Evolutionary conservation across 139 green algal genomes (phyloP), one percentile per base, ranked within the genome.

Genomic region (Chlorella vulgaris): DNA sequence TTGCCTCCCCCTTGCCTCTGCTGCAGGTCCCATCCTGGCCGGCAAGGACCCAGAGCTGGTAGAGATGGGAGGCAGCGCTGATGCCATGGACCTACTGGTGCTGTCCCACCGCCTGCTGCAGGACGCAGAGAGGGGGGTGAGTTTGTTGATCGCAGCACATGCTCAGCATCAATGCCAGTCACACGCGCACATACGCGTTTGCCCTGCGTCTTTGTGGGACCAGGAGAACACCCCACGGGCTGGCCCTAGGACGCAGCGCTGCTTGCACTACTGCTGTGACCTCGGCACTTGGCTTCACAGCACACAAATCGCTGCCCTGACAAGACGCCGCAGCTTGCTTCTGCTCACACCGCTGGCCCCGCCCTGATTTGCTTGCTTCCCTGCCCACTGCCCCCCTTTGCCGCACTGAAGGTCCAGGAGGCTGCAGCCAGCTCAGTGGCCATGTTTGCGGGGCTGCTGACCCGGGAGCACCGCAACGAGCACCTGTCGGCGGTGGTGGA

Each of bases 341-440:
- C n/a, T n/a, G n/a, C n/a, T n/a, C n/a, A n/a, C n/a, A n/a, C n/a
- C n/a, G n/a, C n/a, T n/a, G n/a, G n/a, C 47, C 10, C 10, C 13
- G 10, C 47, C 47, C 61, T 33, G 29, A 28, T 38, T 39, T 68
- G 61, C 26, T 7, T 68, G 28, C 61, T 15, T 76, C 28, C 42
- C 42, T 15, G 15, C 4, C 29, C 29, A 1, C n/a, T 2, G 42
- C 69, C 29, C 10, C 43, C 28, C 7, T 42, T 2, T 13, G 0
- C n/a, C 28, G 4, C 69, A 8, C 43, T 65, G 60, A 58, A 84
- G 82, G 76, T 86, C 29, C 66, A 77, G 35, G 33, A 69, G 33
- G 43, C 82, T 15, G 76, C 78, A 1, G 62, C 82, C 33, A 55
- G 38, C 38, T 76, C 83, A 3, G 83, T 87, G 62, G 61, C 79